Base-by-base conservation (phyloP, 495 filamentous ascomycete species). In the Pseudotulostoma volvatum region DNA sequence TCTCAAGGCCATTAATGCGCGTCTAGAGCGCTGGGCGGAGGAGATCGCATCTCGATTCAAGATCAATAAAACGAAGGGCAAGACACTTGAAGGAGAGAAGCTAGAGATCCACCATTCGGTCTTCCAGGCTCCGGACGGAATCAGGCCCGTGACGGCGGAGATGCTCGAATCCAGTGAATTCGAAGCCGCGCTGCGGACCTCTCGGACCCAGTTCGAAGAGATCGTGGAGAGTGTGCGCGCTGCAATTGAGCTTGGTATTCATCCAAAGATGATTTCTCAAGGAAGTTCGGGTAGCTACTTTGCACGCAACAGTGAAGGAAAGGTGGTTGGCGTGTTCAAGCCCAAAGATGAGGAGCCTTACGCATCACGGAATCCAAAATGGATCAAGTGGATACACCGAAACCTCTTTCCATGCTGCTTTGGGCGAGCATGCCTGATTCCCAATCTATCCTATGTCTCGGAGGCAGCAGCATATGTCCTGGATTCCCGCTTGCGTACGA, bases 301-400 rank as follows among this genome's bases (percentile, higher is more conserved):
- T 68, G 92, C 90, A 37, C 70, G 86, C 42, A 88, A 94, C 50
- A 74, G 67, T 18, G 77, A 90, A 15, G 90, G 90, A 14, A 94
- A 92, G 59, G 79, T 93, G 9, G 84, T 99, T 11, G 90, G 86
- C 17, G 92, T 99, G 7, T 96, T 99, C 59, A 99, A 99, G 55
- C 90, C 90, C 25, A 99, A 99, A 60, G 90, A 99, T 54, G 90
- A 99, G 57, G 90, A 99, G 57, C 90, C 90, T 16, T 99, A 90
- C 50, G 90, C 81, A 5, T 82, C 81, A 9, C 76, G 81, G 38
- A 93, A 93, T 52, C 84, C 84, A 15, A 93, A 93, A 55, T 90
- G 84, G 83, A 93, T 84, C 49, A 93, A 93, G 61, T 93, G 84
- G 84, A 77, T 93, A 60, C 84, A 93, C 54, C 66, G 84, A 43